phyloP scores from a whole-genome alignment of 192 early-diverging fungal genomes.

The Coemansia pectinata region DNA sequence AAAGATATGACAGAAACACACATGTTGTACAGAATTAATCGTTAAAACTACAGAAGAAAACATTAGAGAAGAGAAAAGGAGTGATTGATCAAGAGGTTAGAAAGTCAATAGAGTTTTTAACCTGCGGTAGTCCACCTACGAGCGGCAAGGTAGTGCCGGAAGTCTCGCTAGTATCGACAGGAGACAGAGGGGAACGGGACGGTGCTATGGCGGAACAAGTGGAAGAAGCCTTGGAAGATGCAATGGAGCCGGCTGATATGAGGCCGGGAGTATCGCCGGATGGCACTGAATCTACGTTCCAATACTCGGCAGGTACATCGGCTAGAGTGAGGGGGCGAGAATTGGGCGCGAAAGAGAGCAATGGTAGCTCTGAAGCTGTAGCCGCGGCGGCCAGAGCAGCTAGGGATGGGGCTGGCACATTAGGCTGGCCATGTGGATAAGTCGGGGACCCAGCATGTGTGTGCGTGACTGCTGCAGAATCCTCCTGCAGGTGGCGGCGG shows the following conservation, averaged over 20 bases:
- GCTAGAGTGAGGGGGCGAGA: background rate
- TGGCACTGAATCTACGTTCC: background rate
- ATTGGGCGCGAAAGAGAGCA: background rate
- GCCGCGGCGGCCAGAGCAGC: background rate
- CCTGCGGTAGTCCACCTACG: background rate
- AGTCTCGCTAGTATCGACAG: background rate
- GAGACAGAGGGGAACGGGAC: slow-evolving; percentile 2
- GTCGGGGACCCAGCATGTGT: background rate
- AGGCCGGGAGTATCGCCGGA: slow-evolving; percentile 19
- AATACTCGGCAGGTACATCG: background rate
- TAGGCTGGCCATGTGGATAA: background rate
- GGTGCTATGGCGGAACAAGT: slow-evolving; percentile 11
- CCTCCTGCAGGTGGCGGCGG: background rate
- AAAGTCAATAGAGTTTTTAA: slow-evolving; percentile 47
- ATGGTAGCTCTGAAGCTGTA: background rate
- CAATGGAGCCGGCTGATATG: background rate
- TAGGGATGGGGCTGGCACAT: background rate
- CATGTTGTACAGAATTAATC: background rate
- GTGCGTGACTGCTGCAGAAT: background rate
- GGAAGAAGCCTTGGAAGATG: slow-evolving; percentile 22
- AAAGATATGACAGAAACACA: background rate
- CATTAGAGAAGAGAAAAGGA: background rate
- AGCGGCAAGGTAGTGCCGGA: too few relatives aligned
- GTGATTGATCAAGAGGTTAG: slow-evolving; percentile 14
- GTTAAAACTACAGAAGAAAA: slow-evolving; percentile 1